Conservation (phyloP, 495 filamentous ascomycete species). For the Lichenothelia convexa region DNA sequence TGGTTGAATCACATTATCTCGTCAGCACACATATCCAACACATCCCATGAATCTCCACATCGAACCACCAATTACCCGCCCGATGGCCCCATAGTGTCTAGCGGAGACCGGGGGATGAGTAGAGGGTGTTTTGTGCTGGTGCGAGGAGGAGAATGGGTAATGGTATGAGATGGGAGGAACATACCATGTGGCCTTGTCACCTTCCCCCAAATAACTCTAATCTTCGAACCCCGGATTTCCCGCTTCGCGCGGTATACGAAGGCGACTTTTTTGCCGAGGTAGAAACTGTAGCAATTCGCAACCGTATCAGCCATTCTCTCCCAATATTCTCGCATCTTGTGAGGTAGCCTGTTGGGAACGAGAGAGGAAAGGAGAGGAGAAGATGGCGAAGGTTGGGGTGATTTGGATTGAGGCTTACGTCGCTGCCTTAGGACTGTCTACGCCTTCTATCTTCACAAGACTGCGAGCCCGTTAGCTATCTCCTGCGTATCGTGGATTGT, state of each 20-base stretch:
- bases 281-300: slow-evolving; percentile 44
- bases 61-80: too few relatives aligned
- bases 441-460: slow-evolving; percentile 92
- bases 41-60: too few relatives aligned
- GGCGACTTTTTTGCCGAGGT: slow-evolving; percentile 88
- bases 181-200: slow-evolving; percentile 85
- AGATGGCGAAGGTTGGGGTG: too few relatives aligned
- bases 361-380: too few relatives aligned
- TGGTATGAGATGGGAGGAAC: too few relatives aligned
- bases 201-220: slow-evolving; percentile 98
- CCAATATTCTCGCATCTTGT: neutral
- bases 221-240: slow-evolving; percentile 89
- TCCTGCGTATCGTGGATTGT: neutral
- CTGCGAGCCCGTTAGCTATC: slow-evolving; percentile 48
- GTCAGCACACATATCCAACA: neutral
- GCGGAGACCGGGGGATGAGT: too few relatives aligned
- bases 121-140: too few relatives aligned
- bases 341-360: too few relatives aligned
- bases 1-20: slow-evolving; percentile 2
- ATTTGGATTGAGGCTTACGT: slow-evolving; percentile 35
- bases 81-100: too few relatives aligned
- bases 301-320: slow-evolving; percentile 13
- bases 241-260: slow-evolving; percentile 90
- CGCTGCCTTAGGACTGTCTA: slow-evolving; percentile 70
- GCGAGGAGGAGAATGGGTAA: too few relatives aligned